These are phyloP conservation scores for Zymoseptoria passerinii DNA, from an alignment of 2,329 filamentous ascomycete genomes.

Conservation along the genomic window DNA sequence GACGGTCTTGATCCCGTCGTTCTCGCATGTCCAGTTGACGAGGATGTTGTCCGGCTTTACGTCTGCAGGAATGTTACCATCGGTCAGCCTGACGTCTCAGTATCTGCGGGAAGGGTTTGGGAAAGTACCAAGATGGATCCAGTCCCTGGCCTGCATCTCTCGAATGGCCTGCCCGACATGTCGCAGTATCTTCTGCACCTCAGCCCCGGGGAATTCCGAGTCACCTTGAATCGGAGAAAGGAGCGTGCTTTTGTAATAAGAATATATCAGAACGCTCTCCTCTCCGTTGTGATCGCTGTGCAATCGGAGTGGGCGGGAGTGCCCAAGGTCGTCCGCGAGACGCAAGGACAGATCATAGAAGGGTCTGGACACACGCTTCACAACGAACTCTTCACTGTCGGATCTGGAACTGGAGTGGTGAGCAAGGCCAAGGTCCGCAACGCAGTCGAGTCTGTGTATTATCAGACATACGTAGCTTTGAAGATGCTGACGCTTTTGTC, in stretches of 20 bases:
- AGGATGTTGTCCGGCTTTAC: conserved; percentile 35
- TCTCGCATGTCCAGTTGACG: conserved; percentile 30
- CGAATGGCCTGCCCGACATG: conserved; percentile 28
- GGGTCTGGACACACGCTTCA: conserved; percentile 27
- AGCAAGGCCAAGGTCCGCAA: not conserved
- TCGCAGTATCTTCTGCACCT: conserved; percentile 31
- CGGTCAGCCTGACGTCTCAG: not conserved
- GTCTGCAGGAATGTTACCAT: conserved; percentile 27
- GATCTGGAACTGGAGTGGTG: conserved; percentile 22
- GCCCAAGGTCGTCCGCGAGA: conserved; percentile 28
- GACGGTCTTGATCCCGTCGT: conserved; percentile 27
- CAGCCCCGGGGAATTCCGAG: conserved; percentile 23
- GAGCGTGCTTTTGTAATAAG: conserved; percentile 29
- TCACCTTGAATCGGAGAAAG: conserved; percentile 30
- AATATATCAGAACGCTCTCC: conserved; percentile 30
- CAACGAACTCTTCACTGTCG: conserved; percentile 26
- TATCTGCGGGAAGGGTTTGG: not conserved
- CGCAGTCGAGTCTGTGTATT: not conserved
- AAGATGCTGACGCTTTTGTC: conserved; percentile 26
- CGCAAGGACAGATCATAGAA: conserved; percentile 29
- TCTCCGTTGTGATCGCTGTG: conserved; percentile 31
- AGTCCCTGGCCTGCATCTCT: conserved; percentile 32
- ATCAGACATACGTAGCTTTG: conserved; percentile 29
- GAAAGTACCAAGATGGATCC: conserved; percentile 30
- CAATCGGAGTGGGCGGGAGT: conserved; percentile 30